Percentiles rank a stretch among this genome's conserved stretches.
These are phyloP conservation scores for Ettlia oleoabundans DNA, from an alignment of 139 green algal genomes.

Conservation along the genomic window DNA sequence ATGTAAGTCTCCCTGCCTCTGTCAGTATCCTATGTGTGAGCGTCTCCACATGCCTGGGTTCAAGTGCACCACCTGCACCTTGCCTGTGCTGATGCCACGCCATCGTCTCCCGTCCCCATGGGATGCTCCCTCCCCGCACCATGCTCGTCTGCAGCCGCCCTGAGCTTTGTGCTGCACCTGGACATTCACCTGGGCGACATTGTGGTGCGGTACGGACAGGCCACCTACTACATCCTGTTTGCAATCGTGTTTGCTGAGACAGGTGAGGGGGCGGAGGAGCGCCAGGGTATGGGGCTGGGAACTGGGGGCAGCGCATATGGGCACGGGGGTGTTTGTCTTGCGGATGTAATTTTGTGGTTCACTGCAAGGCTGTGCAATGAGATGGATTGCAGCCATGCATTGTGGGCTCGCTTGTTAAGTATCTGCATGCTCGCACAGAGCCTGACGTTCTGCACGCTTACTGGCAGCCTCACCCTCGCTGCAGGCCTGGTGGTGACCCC, in stretches of 20 bases:
- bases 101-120: background rate
- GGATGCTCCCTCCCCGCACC: no score
- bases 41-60: no score
- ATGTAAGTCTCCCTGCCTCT: background rate
- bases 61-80: no score
- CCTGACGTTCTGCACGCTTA: background rate
- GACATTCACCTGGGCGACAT: slow-evolving; percentile 83
- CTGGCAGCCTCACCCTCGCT: background rate
- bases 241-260: slow-evolving; percentile 76
- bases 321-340: background rate
- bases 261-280: background rate
- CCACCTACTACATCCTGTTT: slow-evolving; percentile 86
- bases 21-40: no score
- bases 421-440: background rate
- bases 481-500: slow-evolving; percentile 82
- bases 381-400: no score
- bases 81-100: no score
- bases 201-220: slow-evolving; percentile 68
- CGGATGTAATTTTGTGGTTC: background rate
- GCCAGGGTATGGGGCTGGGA: background rate
- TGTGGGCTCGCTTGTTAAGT: background rate
- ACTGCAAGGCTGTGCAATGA: background rate
- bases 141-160: slow-evolving; percentile 27
- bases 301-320: background rate
- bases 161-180: slow-evolving; percentile 76